phyloP scores from a whole-genome alignment of 2,329 filamentous ascomycete species.

The Cryphonectria carpinicola region DNA sequence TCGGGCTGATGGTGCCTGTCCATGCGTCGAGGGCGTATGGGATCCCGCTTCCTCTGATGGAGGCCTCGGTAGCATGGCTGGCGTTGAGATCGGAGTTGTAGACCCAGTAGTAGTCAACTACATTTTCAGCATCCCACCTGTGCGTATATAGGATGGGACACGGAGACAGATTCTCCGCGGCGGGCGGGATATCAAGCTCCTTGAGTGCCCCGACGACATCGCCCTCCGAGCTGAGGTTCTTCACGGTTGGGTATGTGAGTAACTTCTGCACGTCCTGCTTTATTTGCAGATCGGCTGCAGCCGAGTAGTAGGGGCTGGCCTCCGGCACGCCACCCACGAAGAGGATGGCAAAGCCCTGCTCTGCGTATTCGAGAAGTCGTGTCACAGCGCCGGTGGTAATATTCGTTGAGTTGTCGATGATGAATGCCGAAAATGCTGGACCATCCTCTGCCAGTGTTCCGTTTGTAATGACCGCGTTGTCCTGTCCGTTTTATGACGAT shows the following conservation, averaged over 20 bases:
- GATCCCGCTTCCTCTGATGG: constrained; percentile 1
- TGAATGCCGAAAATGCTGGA: constrained; percentile 17
- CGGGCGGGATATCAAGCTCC: constrained; percentile 4
- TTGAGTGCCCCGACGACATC: constrained; percentile 15
- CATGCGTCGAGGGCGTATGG: constrained; percentile 18
- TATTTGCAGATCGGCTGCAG: neutral
- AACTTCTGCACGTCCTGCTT: neutral
- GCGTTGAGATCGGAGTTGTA: constrained; percentile 16
- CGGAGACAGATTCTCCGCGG: constrained; percentile 13
- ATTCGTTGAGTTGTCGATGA: constrained; percentile 21
- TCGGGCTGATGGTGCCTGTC: constrained; percentile 12
- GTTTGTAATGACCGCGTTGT: constrained; percentile 17
- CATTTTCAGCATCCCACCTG: constrained; percentile 15
- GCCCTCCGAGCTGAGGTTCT: constrained; percentile 10
- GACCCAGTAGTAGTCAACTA: constrained; percentile 21
- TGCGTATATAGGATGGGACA: constrained; percentile 16
- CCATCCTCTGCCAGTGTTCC: constrained; percentile 15
- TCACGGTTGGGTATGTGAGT: constrained; percentile 12
- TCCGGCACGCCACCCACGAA: constrained; percentile 15
- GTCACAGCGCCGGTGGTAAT: constrained; percentile 14
- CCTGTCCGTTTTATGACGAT: neutral
- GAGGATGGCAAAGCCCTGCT: constrained; percentile 15
- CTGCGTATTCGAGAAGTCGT: constrained; percentile 10
- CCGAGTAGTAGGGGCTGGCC: constrained; percentile 13
- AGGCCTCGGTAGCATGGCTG: constrained; percentile 16